These are phyloP conservation scores for Thinopyrum elongatum DNA, from an alignment of 176 grass and related monocot species.

Conservation along the genomic window DNA sequence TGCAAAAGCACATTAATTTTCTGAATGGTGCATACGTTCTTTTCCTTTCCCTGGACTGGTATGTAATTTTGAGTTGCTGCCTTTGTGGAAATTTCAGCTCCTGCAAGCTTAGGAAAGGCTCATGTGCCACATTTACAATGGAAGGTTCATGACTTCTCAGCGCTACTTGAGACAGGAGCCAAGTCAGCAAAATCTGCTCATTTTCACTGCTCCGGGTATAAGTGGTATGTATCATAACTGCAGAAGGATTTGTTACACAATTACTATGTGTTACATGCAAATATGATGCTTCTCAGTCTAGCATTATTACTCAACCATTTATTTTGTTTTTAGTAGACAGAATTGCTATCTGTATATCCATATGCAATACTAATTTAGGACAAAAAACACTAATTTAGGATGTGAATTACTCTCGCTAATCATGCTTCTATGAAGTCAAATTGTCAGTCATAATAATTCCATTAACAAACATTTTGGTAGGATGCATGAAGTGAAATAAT, in stretches of 20 bases:
- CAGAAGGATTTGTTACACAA: background rate
- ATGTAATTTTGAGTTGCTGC: constrained; percentile 7
- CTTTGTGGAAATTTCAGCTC: constrained; percentile 15
- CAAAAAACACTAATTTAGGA: background rate
- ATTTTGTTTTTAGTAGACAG: background rate
- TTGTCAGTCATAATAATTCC: background rate
- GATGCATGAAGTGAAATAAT: constrained; percentile 6
- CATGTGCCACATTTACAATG: constrained; percentile 21
- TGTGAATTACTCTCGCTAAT: background rate
- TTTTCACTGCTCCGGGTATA: constrained; percentile 19
- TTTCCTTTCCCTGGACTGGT: background rate
- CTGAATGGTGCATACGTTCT: background rate
- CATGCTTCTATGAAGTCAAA: background rate
- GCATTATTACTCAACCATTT: background rate
- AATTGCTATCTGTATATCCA: background rate
- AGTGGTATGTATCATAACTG: constrained; percentile 7
- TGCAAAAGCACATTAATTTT: background rate
- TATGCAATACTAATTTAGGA: background rate
- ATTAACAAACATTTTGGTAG: background rate
- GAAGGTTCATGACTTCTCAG: constrained; percentile 37
- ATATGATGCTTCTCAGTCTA: background rate
- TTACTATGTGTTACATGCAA: background rate
- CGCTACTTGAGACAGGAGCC: constrained; percentile 15
- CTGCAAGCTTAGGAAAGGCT: background rate
- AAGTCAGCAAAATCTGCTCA: background rate